Evolutionary conservation across 192 early-diverging fungal genomes (phyloP), one percentile per base, ranked within the genome.

Genomic region (Haplosporangium gracile): DNA sequence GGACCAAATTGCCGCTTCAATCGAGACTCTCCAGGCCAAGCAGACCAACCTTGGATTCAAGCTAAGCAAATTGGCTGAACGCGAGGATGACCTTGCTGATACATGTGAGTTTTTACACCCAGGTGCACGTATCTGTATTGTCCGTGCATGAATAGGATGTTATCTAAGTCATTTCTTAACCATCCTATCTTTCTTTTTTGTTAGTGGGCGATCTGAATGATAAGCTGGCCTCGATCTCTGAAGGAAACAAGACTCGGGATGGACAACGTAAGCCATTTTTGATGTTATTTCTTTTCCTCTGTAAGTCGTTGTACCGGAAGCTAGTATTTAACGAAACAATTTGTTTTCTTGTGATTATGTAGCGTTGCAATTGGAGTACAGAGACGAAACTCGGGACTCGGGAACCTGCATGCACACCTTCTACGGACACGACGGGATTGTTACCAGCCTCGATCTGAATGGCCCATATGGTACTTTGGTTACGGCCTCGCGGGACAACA

Each of bases 401-500:
- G 90, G 90, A 47, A 90, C 90, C 8, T 89, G 88, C 43, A 86
- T 90, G 32, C 79, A 93, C 81, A 89, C 88, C 40, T 87, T 92
- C 22, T 68, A 85, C n/a, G 95, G 94, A 42, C 95, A 96, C 73
- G 91, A 93, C 55, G 92, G 91, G 9, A 88, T 88, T 4, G 89
- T 96, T n/a, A 91, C 93, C 1, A 89, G 90, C 34, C 42, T 96
- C 5, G 93, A 92, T 76, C 88, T 93, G 80, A 91, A 95, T 55
- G 88, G 89, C 26, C 82, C 82, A 10, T 68, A 89, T 40, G 95
- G 92, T 1, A 90, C 90, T 6, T 34, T 95, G 24, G 92, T 94
- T 0, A 93, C 95, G 0, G 91, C 94, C 10, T 94, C 95, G 16
- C 81, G 92, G 26, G 95, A 96, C 83, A 92, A 89, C 36, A 93